Evolutionary conservation across 345 rosid genomes (phyloP).

Genomic region (Melastoma malabathricum): DNA sequence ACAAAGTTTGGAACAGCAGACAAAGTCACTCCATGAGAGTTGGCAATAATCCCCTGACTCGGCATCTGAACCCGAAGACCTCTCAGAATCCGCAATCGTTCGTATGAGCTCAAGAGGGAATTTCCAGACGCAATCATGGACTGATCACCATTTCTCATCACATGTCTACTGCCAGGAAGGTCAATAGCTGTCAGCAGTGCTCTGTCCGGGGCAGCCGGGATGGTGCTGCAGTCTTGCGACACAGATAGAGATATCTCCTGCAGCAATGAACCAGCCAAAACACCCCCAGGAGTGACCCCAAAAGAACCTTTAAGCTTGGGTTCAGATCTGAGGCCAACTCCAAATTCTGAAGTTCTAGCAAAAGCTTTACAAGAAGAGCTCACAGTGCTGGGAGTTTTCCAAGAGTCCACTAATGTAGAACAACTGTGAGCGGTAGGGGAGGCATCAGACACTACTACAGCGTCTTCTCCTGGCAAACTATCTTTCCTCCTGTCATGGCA

Average conservation of each 20-base stretch:
- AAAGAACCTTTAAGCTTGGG: background rate
- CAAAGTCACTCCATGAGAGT: slow-evolving; percentile 15
- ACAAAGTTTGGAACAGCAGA: slow-evolving; percentile 23
- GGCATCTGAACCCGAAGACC: slow-evolving; percentile 29
- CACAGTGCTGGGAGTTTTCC: no score
- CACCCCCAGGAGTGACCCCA: no score
- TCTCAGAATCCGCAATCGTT: slow-evolving; percentile 26
- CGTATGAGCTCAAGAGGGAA: slow-evolving; percentile 14
- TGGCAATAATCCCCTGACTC: slow-evolving; percentile 34
- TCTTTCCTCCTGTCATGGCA: slow-evolving; percentile 13
- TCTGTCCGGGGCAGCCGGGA: slow-evolving; percentile 13
- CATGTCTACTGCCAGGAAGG: slow-evolving; percentile 12
- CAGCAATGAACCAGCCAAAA: slow-evolving; percentile 1
- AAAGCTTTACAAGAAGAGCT: no score
- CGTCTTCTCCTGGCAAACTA: slow-evolving; percentile 9
- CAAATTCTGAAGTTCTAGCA: background rate
- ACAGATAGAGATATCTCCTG: slow-evolving; percentile 10
- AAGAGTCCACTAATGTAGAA: no score
- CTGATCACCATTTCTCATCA: slow-evolving; percentile 18
- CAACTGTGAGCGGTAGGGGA: background rate
- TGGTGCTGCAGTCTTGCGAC: slow-evolving; percentile 18
- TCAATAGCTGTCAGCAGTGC: slow-evolving; percentile 16
- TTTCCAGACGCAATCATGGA: slow-evolving; percentile 17
- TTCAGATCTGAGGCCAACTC: slow-evolving; percentile 3
- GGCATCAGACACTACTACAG: slow-evolving; percentile 11